Evolutionary conservation across 176 grass and related monocot genomes (phyloP), one percentile per base, ranked within the genome.

Genomic region (Triticum timopheevii): DNA sequence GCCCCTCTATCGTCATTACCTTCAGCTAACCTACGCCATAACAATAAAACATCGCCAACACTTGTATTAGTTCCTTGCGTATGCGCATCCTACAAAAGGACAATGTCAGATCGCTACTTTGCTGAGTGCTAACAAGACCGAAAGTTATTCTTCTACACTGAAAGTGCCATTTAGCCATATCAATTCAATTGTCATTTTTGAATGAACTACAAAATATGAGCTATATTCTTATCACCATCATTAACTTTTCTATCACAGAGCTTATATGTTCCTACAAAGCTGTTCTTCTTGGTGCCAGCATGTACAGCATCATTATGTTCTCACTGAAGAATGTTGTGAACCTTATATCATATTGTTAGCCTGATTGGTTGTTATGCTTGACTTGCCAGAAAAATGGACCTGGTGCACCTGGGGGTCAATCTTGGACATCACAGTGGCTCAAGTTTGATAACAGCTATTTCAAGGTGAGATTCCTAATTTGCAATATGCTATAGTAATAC

Each of bases 391-490:
- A 95, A 95, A 87, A 95, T 88, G 96, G 96, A 67, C 96, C 96
- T 86, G 96, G 96, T 77, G 88, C 96, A 62, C 92, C 96, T 79
- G 96, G 93, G 64, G 96, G 96, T 8, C 96, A 95, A 63, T 95
- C 96, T 82, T 98, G 96, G 96, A 98, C 96, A 74, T 91, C 84
- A 67, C 88, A 94, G 75, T 98, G 96, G 96, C 89, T 95, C 65
- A 95, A 95, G 86, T 98, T 98, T 59, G 96, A 98, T 62, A 98
- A 98, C 61, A 98, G 90, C 65, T 98, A 95, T 67, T 98, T 94
- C 91, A 98, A 92, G 79, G 96, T 98, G 87, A 63, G 59, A 22
- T 78, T 15, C 17, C 38, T 71, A 80, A 61, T 68, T 61, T 72
- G 10, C 2, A 65, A 15, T 79, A 87, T 33, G 38, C 6, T 69